A percentile compares a stretch with the other conserved stretches of the same genome.
phyloP scores from a whole-genome alignment of 1,284 basidiomycete genomes.

The Thecaphora thlaspeos region DNA sequence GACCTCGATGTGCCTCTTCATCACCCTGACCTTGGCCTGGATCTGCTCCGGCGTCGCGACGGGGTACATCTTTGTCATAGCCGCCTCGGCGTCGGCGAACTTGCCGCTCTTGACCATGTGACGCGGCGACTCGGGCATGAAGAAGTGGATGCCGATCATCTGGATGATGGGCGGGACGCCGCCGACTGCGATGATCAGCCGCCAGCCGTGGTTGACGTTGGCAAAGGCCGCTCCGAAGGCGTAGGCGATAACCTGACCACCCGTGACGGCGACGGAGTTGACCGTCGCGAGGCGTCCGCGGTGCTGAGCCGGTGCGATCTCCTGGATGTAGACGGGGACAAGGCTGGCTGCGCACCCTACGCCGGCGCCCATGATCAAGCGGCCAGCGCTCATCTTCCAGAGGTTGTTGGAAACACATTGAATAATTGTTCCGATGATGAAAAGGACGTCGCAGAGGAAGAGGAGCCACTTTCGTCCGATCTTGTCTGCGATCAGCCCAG shows the following conservation, averaged over 20 bases:
- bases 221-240: conserved; percentile 49
- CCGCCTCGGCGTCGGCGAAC: conserved; percentile 44
- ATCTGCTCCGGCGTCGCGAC: conserved; percentile 53
- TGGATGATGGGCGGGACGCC: conserved; percentile 56
- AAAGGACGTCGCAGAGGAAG: conserved; percentile 45
- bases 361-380: conserved; percentile 59
- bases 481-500: conserved; percentile 54
- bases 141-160: conserved; percentile 51
- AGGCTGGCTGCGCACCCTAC: conserved; percentile 57
- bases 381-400: conserved; percentile 50
- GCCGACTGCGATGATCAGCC: conserved; percentile 59
- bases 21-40: conserved; percentile 55
- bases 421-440: conserved; percentile 57
- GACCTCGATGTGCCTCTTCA: conserved; percentile 54
- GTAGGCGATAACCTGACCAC: conserved; percentile 59
- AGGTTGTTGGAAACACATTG: conserved; percentile 56
- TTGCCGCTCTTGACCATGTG: conserved; percentile 53
- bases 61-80: conserved; percentile 49
- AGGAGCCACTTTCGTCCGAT: conserved; percentile 59
- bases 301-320: conserved; percentile 58
- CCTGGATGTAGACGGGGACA: conserved; percentile 59
- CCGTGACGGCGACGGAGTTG: conserved; percentile 58
- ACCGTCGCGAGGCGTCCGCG: conserved; percentile 59
- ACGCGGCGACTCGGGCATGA: conserved; percentile 58
- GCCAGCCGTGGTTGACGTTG: conserved; percentile 54